These are phyloP conservation scores for Coemansia brasiliensis DNA, from an alignment of 192 early-diverging fungal species.

Conservation along the genomic window DNA sequence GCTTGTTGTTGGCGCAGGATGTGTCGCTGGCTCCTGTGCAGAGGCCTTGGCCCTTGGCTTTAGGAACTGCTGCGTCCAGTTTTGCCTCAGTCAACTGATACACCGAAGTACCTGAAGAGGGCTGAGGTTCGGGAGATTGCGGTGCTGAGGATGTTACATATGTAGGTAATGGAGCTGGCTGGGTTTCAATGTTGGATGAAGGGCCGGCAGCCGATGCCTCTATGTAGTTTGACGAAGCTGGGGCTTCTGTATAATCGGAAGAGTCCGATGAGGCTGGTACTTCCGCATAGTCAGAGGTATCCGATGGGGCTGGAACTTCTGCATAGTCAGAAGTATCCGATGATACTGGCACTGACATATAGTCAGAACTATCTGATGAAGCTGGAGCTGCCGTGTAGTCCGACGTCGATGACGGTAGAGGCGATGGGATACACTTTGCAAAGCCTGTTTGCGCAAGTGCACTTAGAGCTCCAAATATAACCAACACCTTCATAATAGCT, in stretches of 20 bases:
- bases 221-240: background rate
- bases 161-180: no score
- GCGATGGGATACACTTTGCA: conserved; percentile 23
- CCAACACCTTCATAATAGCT: conserved; percentile 28
- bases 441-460: conserved; percentile 21
- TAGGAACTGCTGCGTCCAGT: conserved; percentile 13
- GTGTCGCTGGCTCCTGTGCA: conserved; percentile 1
- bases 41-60: background rate
- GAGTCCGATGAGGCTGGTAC: background rate
- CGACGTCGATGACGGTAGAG: background rate
- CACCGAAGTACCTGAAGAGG: background rate
- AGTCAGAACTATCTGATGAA: background rate
- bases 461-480: conserved; percentile 6
- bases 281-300: background rate
- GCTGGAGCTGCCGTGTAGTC: background rate
- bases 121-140: background rate
- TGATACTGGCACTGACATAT: background rate
- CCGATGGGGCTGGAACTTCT: background rate
- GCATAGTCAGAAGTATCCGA: background rate
- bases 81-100: background rate
- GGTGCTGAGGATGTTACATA: background rate
- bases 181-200: no score
- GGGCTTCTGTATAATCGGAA: background rate
- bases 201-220: background rate
- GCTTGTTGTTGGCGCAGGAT: conserved; percentile 21